Evolutionary conservation across 2,329 filamentous ascomycete species (phyloP), one percentile per base, ranked within the genome.

Genomic region (Arthrobotrys megalospora): DNA sequence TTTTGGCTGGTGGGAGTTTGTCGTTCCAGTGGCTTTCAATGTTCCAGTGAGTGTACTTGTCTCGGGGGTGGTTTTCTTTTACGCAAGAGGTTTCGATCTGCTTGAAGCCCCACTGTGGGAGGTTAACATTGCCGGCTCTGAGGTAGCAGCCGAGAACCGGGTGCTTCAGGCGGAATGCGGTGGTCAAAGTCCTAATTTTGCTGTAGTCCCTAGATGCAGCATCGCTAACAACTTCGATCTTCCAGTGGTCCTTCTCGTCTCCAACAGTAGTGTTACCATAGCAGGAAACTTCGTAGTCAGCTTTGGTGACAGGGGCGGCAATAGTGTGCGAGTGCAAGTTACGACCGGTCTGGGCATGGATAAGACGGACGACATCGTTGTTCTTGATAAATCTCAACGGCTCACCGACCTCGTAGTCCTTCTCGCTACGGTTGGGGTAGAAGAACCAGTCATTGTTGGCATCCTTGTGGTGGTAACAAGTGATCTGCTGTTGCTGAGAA

Each of bases 381-480:
- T 99, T 91, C 14, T 89, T 91, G 81, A 97, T 89, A 83, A 91
- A 97, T 80, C 87, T 87, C 79, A 93, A 87, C 73, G 90, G 88
- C n/a, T 86, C 90, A 76, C 93, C 90, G 3, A 89, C 85, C 82
- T 94, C 88, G 83, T 91, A 97, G 16, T 92, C 91, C 24, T 88
- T 85, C 76, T 97, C 89, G 67, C 88, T 85, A 80, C 96, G 93
- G 86, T 95, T 97, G 28, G 96, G 96, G 85, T 97, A 97, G 86
- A 99, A 94, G 86, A 96, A 97, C 96, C 96, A 99, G 85, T 99
- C 96, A 84, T 99, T 99, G 89, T 99, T 99, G 84, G 95, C 89
- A 87, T 99, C 96, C 85, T 99, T 99, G 88, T 99, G 96, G 86
- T 99, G 96, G 86, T 99, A 99, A 88, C 96, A 99, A 80, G 96